Evolutionary conservation across 352 stramenopile species (phyloP).

Genomic region (Pythium utonaiense): DNA sequence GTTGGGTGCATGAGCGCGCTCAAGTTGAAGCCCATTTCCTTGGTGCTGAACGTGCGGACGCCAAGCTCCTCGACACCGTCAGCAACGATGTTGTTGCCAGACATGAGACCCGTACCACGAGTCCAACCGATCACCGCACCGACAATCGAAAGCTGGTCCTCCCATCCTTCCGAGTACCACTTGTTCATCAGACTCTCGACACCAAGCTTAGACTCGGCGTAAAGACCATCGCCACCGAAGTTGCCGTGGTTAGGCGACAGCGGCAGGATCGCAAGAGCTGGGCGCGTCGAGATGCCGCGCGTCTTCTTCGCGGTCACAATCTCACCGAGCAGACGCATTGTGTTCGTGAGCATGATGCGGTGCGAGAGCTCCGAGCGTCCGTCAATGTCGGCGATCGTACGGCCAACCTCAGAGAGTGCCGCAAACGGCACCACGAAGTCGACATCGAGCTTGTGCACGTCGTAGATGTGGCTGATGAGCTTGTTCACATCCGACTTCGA

Average conservation of each 20-base stretch:
- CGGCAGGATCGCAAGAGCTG: constrained; percentile 72
- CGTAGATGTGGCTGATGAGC: constrained; percentile 81
- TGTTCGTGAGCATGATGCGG: constrained; percentile 89
- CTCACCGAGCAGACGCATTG: constrained; percentile 73
- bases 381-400: constrained; percentile 78
- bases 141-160: constrained; percentile 80
- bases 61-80: constrained; percentile 75
- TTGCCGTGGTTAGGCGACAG: constrained; percentile 86
- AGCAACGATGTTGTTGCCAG: constrained; percentile 85
- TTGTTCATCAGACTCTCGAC: constrained; percentile 85
- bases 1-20: constrained; percentile 75
- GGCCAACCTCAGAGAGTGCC: constrained; percentile 73
- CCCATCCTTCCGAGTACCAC: constrained; percentile 84
- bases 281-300: constrained; percentile 65
- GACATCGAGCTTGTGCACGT: constrained; percentile 72
- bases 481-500: constrained; percentile 73
- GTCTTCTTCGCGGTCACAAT: constrained; percentile 73
- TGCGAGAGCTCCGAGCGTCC: constrained; percentile 75
- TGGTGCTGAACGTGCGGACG: constrained; percentile 83
- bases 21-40: constrained; percentile 89
- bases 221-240: constrained; percentile 84
- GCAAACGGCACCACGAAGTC: constrained; percentile 89
- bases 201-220: constrained; percentile 87
- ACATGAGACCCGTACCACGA: constrained; percentile 84
- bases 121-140: constrained; percentile 88